phyloP scores from a whole-genome alignment of 2,329 filamentous ascomycete species.

The Fusarium floridanum region DNA sequence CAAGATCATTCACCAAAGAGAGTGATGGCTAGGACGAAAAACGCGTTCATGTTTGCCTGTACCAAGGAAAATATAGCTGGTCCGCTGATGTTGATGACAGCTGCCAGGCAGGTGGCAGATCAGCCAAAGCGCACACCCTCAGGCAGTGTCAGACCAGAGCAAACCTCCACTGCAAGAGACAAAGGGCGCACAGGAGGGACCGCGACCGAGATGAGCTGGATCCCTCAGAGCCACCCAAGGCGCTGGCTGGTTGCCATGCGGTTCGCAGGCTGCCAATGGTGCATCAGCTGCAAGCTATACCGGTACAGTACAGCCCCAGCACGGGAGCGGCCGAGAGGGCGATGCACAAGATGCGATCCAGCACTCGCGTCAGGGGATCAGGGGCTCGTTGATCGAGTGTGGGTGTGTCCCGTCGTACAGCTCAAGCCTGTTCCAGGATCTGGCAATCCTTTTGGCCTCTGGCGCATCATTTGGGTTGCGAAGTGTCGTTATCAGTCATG shows the following conservation, averaged over 20 bases:
- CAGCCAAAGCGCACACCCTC: conserved; percentile 4
- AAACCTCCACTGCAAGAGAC: conserved; percentile 6
- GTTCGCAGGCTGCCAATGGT: conserved; percentile 21
- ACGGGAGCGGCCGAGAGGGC: conserved; percentile 42
- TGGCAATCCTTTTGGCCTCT: conserved; percentile 30
- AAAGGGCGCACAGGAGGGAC: conserved; percentile 28
- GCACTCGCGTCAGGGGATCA: conserved; percentile 38
- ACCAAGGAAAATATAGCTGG: not conserved
- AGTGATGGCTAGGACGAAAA: not conserved
- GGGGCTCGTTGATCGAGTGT: conserved; percentile 26
- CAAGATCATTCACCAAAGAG: not conserved
- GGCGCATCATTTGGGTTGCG: conserved; percentile 22
- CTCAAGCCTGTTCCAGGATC: conserved; percentile 36
- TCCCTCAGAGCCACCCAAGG: conserved; percentile 17
- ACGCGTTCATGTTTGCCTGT: not conserved
- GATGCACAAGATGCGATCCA: conserved; percentile 44
- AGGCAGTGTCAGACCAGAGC: conserved; percentile 25
- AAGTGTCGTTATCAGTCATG: conserved; percentile 12
- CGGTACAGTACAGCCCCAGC: conserved; percentile 22
- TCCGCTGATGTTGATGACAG: conserved; percentile 9
- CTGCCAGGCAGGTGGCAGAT: conserved; percentile 8
- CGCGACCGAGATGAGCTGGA: conserved; percentile 10
- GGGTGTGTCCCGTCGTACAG: conserved; percentile 41
- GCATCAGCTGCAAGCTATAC: conserved; percentile 34
- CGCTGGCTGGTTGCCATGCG: conserved; percentile 11